Percentiles rank a stretch among this genome's conserved stretches.
These are phyloP conservation scores for Larix sibirica DNA, from an alignment of 83 land plant genomes.

Conservation along the genomic window DNA sequence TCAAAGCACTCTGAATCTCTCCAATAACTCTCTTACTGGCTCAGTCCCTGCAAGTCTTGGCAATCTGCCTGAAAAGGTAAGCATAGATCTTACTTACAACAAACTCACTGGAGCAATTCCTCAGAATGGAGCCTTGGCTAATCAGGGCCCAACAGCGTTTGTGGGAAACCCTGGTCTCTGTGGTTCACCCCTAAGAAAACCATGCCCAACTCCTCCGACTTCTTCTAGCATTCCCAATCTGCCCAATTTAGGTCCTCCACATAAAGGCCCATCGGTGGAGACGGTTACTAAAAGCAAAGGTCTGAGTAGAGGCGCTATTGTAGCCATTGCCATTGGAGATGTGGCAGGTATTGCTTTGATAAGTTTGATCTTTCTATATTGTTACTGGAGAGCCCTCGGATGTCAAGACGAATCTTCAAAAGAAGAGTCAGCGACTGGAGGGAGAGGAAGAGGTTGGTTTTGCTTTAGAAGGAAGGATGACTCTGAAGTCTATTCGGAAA, in stretches of 20 bases:
- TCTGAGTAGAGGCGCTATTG: slow-evolving; percentile 50
- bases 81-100: slow-evolving; percentile 77
- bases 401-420: slow-evolving; percentile 14
- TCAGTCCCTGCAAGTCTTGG: slow-evolving; percentile 67
- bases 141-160: slow-evolving; percentile 85
- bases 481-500: slow-evolving; percentile 59
- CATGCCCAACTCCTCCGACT: slow-evolving; percentile 41
- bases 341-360: slow-evolving; percentile 61
- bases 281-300: slow-evolving; percentile 17
- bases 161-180: slow-evolving; percentile 74
- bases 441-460: slow-evolving; percentile 34
- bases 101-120: slow-evolving; percentile 79
- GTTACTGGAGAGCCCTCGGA: slow-evolving; percentile 48
- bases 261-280: slow-evolving; percentile 1
- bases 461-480: slow-evolving; percentile 56
- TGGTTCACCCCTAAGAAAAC: slow-evolving; percentile 71
- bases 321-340: slow-evolving; percentile 65
- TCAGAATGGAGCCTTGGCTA: slow-evolving; percentile 69
- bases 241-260: slow-evolving; percentile 18
- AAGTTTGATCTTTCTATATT: slow-evolving; percentile 55
- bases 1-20: slow-evolving; percentile 68
- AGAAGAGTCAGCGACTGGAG: slow-evolving; percentile 22
- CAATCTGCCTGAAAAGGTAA: slow-evolving; percentile 73
- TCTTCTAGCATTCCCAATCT: slow-evolving; percentile 4
- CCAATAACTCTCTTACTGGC: slow-evolving; percentile 68